A percentile compares a stretch with the other conserved stretches of the same genome.
Evolutionary conservation across 306 rosid species (phyloP).

Genomic region (Corylus avellana): DNA sequence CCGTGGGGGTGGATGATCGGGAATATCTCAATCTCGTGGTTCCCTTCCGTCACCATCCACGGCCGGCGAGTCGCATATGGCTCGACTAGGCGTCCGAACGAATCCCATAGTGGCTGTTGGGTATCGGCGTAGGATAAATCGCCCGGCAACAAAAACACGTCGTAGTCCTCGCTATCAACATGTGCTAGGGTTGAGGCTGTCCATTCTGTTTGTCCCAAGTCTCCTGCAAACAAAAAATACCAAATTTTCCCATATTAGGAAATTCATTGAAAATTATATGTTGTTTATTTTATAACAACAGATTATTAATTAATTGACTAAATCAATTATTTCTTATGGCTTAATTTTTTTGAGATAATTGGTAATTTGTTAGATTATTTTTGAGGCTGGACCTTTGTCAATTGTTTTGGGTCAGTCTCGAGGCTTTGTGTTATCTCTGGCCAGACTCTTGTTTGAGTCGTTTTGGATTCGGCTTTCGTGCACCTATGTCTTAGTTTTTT

Average conservation of each 20-base stretch:
- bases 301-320: too few relatives aligned
- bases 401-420: too few relatives aligned
- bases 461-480: too few relatives aligned
- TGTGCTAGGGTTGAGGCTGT: slow-evolving; percentile 58
- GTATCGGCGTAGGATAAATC: slow-evolving; percentile 71
- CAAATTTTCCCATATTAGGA: neutral
- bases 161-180: slow-evolving; percentile 49
- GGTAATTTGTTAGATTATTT: too few relatives aligned
- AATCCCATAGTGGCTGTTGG: slow-evolving; percentile 69
- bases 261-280: too few relatives aligned
- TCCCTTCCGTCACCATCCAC: slow-evolving; percentile 81
- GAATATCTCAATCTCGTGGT: slow-evolving; percentile 65
- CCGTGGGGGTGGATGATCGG: slow-evolving; percentile 40
- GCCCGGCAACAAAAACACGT: slow-evolving; percentile 64
- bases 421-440: too few relatives aligned
- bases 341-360: too few relatives aligned
- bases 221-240: slow-evolving; percentile 46
- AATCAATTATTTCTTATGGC: too few relatives aligned
- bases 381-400: too few relatives aligned
- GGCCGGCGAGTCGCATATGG: slow-evolving; percentile 71
- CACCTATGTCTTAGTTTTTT: too few relatives aligned
- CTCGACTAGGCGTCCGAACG: slow-evolving; percentile 75
- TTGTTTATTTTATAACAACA: too few relatives aligned
- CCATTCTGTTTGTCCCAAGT: slow-evolving; percentile 78
- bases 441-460: neutral